Conservation (phyloP, 2,329 filamentous ascomycete species). For the Phialophora verrucosa region DNA sequence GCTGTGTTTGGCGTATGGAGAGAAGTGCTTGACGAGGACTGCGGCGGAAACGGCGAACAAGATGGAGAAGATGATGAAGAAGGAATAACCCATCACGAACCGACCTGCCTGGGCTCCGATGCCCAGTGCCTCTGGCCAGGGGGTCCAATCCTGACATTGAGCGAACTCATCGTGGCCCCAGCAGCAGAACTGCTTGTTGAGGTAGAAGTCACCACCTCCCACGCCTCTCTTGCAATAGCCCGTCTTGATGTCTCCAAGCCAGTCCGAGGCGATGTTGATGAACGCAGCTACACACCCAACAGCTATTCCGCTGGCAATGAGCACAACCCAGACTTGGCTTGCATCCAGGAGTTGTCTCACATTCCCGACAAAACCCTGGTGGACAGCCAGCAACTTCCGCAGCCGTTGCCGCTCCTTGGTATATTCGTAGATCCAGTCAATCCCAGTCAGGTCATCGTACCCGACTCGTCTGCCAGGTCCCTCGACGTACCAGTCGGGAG, state of each 20-base stretch:
- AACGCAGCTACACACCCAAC: conserved; percentile 83
- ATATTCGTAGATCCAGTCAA: conserved; percentile 99
- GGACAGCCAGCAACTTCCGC: conserved; percentile 72
- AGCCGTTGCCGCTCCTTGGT: conserved; percentile 91
- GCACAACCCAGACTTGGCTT: conserved; percentile 88
- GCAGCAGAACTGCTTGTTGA: conserved; percentile 92
- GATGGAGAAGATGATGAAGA: conserved; percentile 82
- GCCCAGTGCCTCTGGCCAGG: conserved; percentile 79
- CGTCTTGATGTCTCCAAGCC: conserved; percentile 89
- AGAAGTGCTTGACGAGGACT: conserved; percentile 80
- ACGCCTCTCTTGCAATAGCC: conserved; percentile 80
- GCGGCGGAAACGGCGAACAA: conserved; percentile 79
- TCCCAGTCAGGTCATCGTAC: conserved; percentile 95
- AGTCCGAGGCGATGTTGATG: conserved; percentile 90
- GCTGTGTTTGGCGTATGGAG: conserved; percentile 87
- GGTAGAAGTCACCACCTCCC: conserved; percentile 85
- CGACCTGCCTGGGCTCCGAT: conserved; percentile 69
- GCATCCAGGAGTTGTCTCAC: conserved; percentile 76
- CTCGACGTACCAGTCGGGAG: conserved; percentile 83
- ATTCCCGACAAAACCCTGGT: conserved; percentile 72
- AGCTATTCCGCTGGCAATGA: conserved; percentile 82
- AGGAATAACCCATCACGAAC: conserved; percentile 85
- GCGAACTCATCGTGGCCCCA: conserved; percentile 82
- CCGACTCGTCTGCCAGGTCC: conserved; percentile 87
- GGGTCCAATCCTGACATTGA: conserved; percentile 84